These are phyloP conservation scores for Earliella scabrosa DNA, from an alignment of 1,284 basidiomycete genomes.

Conservation along the genomic window DNA sequence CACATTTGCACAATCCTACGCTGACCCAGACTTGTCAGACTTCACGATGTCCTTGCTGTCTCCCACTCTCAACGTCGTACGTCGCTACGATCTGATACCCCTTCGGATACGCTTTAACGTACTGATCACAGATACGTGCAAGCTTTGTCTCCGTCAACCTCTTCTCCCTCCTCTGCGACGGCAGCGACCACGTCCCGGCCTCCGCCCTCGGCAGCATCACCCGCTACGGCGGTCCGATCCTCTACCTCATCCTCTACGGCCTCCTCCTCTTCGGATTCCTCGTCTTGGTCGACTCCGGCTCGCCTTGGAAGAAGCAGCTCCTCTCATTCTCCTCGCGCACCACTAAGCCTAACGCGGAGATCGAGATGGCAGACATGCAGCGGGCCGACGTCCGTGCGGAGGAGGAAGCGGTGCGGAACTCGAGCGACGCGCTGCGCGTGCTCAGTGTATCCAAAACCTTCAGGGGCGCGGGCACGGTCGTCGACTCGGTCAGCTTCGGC, in stretches of 20 bases:
- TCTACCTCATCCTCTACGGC: slow-evolving; percentile 68
- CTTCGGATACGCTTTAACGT: no score
- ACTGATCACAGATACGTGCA: slow-evolving; percentile 51
- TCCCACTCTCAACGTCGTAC: slow-evolving; percentile 71
- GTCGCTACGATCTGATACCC: slow-evolving; percentile 30
- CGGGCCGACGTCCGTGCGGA: slow-evolving; percentile 36
- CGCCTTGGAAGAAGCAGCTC: slow-evolving; percentile 17
- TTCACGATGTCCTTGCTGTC: slow-evolving; percentile 70
- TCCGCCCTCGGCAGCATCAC: slow-evolving; percentile 56
- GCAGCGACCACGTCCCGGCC: slow-evolving; percentile 50
- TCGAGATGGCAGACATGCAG: no score
- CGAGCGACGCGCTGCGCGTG: slow-evolving; percentile 28
- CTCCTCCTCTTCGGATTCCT: slow-evolving; percentile 60
- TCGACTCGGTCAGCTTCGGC: slow-evolving; percentile 76
- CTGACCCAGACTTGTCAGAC: slow-evolving; percentile 39
- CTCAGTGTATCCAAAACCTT: slow-evolving; percentile 61
- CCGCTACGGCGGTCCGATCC: slow-evolving; percentile 75
- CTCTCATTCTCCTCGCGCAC: not conserved
- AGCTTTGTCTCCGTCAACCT: slow-evolving; percentile 77
- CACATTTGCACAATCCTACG: no score
- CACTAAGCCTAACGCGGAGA: slow-evolving; percentile 15
- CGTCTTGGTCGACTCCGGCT: slow-evolving; percentile 66
- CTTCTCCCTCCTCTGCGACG: slow-evolving; percentile 77
- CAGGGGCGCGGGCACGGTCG: slow-evolving; percentile 51
- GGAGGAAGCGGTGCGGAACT: slow-evolving; percentile 49